phyloP scores from a whole-genome alignment of 495 filamentous ascomycete species.

The Mytilinidion resinicola region DNA sequence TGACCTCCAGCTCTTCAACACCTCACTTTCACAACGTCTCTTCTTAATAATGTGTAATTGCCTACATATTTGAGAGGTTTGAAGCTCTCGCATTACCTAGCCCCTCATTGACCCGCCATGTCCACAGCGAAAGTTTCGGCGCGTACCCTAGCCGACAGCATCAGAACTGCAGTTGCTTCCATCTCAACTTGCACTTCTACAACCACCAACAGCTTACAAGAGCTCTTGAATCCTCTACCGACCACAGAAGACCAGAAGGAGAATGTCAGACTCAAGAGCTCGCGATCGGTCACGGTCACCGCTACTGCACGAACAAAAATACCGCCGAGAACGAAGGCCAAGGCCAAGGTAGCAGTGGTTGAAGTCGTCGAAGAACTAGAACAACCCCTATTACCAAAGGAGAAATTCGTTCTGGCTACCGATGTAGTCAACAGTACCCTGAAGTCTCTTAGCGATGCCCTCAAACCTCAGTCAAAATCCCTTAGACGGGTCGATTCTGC shows the following conservation, averaged over 20 bases:
- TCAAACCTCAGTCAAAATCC: slow-evolving; percentile 44
- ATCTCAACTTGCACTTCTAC: slow-evolving; percentile 44
- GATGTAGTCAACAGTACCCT: slow-evolving; percentile 68
- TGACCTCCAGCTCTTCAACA: no score
- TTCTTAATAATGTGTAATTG: slow-evolving; percentile 2
- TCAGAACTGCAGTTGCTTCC: slow-evolving; percentile 47
- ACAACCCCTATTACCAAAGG: slow-evolving; percentile 47
- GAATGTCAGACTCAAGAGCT: slow-evolving; percentile 11
- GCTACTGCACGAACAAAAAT: slow-evolving; percentile 2
- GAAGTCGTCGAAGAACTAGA: slow-evolving; percentile 23
- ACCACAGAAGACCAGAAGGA: slow-evolving; percentile 12
- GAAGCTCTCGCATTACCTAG: not conserved
- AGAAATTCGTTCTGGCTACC: slow-evolving; percentile 67
- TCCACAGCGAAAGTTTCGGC: slow-evolving; percentile 9
- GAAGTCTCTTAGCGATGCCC: slow-evolving; percentile 65
- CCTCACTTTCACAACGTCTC: not conserved
- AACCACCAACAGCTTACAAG: slow-evolving; percentile 37
- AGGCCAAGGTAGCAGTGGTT: slow-evolving; percentile 6
- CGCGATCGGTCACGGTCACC: slow-evolving; percentile 12
- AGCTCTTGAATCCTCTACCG: not conserved
- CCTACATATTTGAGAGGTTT: not conserved
- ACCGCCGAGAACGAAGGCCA: slow-evolving; percentile 19
- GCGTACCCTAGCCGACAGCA: slow-evolving; percentile 20
- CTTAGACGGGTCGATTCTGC: slow-evolving; percentile 2
- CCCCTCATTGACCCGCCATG: slow-evolving; percentile 6